Base-by-base conservation (phyloP, 495 filamentous ascomycete species). In the Penicillium longicatenatum region DNA sequence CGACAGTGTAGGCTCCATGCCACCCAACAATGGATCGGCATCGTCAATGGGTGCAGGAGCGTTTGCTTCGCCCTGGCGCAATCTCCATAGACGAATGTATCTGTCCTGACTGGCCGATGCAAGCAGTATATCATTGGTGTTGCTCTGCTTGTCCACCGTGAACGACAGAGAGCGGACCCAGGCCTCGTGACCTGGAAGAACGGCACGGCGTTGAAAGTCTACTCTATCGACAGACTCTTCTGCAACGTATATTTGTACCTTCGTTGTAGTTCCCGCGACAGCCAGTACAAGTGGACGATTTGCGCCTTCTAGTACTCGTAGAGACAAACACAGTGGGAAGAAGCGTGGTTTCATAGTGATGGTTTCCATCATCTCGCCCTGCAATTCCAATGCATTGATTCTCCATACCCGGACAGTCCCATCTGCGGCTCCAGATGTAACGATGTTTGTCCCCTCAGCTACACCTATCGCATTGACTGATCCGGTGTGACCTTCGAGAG, bases 41-140 rank as follows among this genome's bases (percentile, higher is more conserved):
- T 75, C 74, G 60, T 77, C 78, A 26, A 69, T 71, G 7, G 68
- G 63, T 9, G 66, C 58, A 37, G 63, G 56, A 48, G 60, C 57
- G 11, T 58, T 61, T 37, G 71, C 70, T 69, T 84, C 82, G 16
- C 88, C 90, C 50, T 83, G 80, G 52, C 88, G 90, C 21, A 98
- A 69, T 47, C 92, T 84, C 95, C 94, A 99, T 21, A 99, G 79
- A 41, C 94, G 88, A 68, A 98, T 89, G 64, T 97, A 99, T 71
- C 93, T 97, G 64, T 99, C 94, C 73, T 99, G 94, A 67, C 92
- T 96, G 7, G 93, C 92, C 22, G 93, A 97, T 2, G 95, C 92
- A 12, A 99, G 78, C 47, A 98, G 72, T 16, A 98, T 68, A 70
- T 96, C 92, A 43, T 80, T 82, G 4, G 69, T 71, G 11, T 72